These are phyloP conservation scores for Aquilaria sinensis DNA, from an alignment of 345 rosid genomes.

Conservation along the genomic window DNA sequence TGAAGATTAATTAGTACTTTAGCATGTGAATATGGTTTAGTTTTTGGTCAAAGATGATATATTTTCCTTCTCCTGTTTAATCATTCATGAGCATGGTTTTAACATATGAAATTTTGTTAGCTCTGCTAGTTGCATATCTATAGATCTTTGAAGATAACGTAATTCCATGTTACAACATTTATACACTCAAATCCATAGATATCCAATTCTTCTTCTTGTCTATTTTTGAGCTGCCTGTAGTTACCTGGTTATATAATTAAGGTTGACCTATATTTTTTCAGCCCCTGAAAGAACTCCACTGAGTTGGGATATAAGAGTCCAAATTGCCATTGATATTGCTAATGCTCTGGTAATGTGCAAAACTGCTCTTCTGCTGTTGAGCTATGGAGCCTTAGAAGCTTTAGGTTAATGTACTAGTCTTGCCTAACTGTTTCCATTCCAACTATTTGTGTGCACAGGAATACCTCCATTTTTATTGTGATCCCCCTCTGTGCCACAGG, in stretches of 20 bases:
- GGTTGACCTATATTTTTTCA: constrained; percentile 24
- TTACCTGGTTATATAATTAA: constrained; percentile 8
- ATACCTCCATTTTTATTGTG: constrained; percentile 94
- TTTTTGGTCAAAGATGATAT: too few relatives aligned
- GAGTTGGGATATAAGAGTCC: constrained; percentile 85
- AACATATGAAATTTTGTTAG: too few relatives aligned
- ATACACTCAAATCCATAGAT: too few relatives aligned
- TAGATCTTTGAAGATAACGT: too few relatives aligned
- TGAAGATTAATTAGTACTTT: too few relatives aligned
- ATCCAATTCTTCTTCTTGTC: not conserved
- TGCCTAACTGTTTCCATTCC: not conserved
- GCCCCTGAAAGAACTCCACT: constrained; percentile 52
- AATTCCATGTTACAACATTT: too few relatives aligned
- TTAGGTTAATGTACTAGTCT: not conserved
- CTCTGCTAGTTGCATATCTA: too few relatives aligned
- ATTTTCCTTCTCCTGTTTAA: too few relatives aligned
- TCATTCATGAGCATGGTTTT: too few relatives aligned
- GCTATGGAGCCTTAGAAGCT: constrained; percentile 5
- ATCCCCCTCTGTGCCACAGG: constrained; percentile 94
- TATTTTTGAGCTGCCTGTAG: constrained; percentile 1
- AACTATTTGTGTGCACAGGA: constrained; percentile 43
- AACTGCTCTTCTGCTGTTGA: not conserved
- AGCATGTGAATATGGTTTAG: too few relatives aligned
- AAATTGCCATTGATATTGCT: constrained; percentile 87
- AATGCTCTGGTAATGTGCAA: constrained; percentile 76